Conservation (phyloP, 345 rosid species). For the Eucalyptus curtisii region DNA sequence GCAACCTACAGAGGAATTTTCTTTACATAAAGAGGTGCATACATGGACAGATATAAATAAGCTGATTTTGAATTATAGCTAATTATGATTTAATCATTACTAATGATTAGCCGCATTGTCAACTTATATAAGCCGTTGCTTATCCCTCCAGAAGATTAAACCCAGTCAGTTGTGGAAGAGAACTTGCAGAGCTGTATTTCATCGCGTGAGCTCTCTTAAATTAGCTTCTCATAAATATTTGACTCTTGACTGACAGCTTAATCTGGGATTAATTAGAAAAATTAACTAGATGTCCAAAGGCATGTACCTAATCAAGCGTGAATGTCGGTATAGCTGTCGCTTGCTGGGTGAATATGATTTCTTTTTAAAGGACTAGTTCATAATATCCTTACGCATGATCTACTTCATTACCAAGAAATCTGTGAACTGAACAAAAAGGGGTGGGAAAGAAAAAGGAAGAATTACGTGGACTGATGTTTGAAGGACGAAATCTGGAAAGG, state of each 20-base stretch:
- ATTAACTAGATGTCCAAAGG: background rate
- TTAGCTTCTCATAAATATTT: background rate
- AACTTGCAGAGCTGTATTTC: background rate
- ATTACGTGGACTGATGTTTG: background rate
- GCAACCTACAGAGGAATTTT: background rate
- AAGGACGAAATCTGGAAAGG: background rate
- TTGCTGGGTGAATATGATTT: background rate
- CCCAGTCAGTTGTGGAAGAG: background rate
- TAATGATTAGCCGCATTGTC: background rate
- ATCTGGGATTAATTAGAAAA: background rate
- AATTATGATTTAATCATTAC: background rate
- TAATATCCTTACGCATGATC: background rate
- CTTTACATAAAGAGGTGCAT: background rate
- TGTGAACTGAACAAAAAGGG: background rate
- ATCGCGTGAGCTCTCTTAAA: background rate
- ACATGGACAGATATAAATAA: background rate
- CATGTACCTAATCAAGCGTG: background rate
- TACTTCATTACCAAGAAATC: background rate
- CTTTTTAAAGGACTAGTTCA: background rate
- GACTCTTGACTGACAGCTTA: background rate
- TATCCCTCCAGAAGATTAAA: background rate
- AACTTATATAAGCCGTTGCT: background rate
- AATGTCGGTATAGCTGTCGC: background rate
- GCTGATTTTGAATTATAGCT: background rate
- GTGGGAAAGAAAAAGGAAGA: background rate